Evolutionary conservation across 2,329 filamentous ascomycete genomes (phyloP).

Genomic region (Talaromyces verruculosus): DNA sequence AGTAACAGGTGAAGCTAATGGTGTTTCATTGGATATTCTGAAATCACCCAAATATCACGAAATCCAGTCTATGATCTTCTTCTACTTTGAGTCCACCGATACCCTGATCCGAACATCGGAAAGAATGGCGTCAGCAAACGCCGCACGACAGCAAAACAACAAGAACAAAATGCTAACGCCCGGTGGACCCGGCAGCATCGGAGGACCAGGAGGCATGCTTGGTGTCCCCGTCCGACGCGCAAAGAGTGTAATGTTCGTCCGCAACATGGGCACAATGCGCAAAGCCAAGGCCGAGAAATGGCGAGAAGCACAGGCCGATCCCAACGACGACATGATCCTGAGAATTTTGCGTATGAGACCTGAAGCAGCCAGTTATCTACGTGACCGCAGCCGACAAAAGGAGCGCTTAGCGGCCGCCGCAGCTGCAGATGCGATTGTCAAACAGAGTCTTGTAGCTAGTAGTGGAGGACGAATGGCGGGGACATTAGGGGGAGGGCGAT

Average conservation of each 20-base stretch:
- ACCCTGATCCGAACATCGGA: slow-evolving; percentile 93
- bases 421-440: slow-evolving; percentile 90
- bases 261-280: slow-evolving; percentile 93
- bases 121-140: slow-evolving; percentile 86
- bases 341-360: slow-evolving; percentile 92
- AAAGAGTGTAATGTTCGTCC: slow-evolving; percentile 83
- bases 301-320: slow-evolving; percentile 92
- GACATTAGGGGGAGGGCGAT: slow-evolving; percentile 35
- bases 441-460: slow-evolving; percentile 75
- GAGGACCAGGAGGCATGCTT: slow-evolving; percentile 44
- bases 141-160: slow-evolving; percentile 69
- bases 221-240: slow-evolving; percentile 53
- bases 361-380: slow-evolving; percentile 82
- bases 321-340: slow-evolving; percentile 96
- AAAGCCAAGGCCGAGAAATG: slow-evolving; percentile 95
- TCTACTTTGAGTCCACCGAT: slow-evolving; percentile 92
- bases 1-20: slow-evolving; percentile 75
- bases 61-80: slow-evolving; percentile 93
- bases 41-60: slow-evolving; percentile 99
- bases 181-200: slow-evolving; percentile 47
- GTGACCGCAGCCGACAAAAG: slow-evolving; percentile 88
- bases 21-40: slow-evolving; percentile 85
- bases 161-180: slow-evolving; percentile 71
- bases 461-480: slow-evolving; percentile 55
- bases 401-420: slow-evolving; percentile 86